Evolutionary conservation across 371 early-diverging fungal species (phyloP).

Genomic region (Mortierella sp.): DNA sequence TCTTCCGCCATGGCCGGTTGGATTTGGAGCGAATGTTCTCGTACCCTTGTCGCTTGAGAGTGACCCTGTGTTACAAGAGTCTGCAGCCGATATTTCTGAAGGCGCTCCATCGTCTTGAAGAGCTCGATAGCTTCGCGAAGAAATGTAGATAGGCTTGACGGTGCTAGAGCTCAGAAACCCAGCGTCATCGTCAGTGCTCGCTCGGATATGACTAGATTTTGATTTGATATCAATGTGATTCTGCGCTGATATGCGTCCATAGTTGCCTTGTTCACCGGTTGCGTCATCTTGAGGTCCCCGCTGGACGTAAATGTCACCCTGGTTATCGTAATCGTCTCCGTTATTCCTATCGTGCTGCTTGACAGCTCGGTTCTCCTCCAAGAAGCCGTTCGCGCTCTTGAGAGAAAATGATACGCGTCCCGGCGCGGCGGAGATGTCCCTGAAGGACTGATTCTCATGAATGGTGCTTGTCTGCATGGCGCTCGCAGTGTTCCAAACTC

Average conservation of each 20-base stretch:
- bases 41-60: conserved; percentile 47
- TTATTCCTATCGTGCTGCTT: conserved; percentile 31
- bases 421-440: conserved; percentile 21
- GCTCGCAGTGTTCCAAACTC: conserved; percentile 36
- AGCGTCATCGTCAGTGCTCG: conserved; percentile 69
- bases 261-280: conserved; percentile 24
- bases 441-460: conserved; percentile 31
- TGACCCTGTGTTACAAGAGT: conserved; percentile 51
- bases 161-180: conserved; percentile 70
- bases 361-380: conserved; percentile 47
- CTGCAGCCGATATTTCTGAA: conserved; percentile 43
- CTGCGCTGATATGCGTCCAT: conserved; percentile 35
- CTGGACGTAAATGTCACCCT: conserved; percentile 11
- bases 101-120: conserved; percentile 38
- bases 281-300: conserved; percentile 23
- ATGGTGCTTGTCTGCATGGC: conserved; percentile 20
- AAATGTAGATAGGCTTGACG: conserved; percentile 72
- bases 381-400: conserved; percentile 45
- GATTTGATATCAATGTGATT: conserved; percentile 37
- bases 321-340: conserved; percentile 24
- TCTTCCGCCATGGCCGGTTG: conserved; percentile 35
- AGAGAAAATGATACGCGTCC: conserved; percentile 51
- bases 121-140: conserved; percentile 28
- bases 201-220: conserved; percentile 31
- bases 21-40: conserved; percentile 33